phyloP scores from a whole-genome alignment of 2,329 filamentous ascomycete genomes.

The Trichoderma koningii region DNA sequence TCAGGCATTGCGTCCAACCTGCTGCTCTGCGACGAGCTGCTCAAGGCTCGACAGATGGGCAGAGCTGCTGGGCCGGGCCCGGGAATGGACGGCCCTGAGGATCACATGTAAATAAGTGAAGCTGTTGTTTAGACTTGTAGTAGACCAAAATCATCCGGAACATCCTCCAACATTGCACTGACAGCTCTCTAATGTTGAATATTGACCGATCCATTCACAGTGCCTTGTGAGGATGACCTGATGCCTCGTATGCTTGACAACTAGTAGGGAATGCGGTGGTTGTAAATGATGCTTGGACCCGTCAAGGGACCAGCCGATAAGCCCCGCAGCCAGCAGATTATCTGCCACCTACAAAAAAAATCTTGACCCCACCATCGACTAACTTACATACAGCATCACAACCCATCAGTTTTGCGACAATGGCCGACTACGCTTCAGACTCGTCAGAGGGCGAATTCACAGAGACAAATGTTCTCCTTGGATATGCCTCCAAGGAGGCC shows the following conservation, averaged over 20 bases:
- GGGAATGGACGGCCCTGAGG: constrained; percentile 63
- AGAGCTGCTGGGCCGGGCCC: constrained; percentile 63
- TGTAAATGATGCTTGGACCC: too few species aligned
- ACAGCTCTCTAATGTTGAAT: neutral
- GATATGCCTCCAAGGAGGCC: constrained; percentile 79
- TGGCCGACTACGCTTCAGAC: constrained; percentile 85
- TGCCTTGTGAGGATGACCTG: neutral
- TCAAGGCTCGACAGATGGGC: constrained; percentile 97
- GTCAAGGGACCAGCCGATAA: constrained; percentile 29
- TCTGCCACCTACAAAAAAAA: constrained; percentile 40
- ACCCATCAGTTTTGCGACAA: constrained; percentile 39
- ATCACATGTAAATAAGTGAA: constrained; percentile 49
- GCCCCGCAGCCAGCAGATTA: constrained; percentile 36
- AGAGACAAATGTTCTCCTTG: constrained; percentile 85
- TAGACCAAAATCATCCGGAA: constrained; percentile 42
- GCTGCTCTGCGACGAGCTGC: constrained; percentile 90
- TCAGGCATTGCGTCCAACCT: constrained; percentile 95
- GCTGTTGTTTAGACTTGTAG: constrained; percentile 41
- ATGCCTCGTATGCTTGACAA: neutral
- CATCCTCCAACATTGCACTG: constrained; percentile 13
- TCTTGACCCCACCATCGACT: constrained; percentile 44
- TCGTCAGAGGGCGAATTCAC: constrained; percentile 72
- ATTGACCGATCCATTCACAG: neutral
- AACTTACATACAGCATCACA: constrained; percentile 29
- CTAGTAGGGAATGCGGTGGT: too few species aligned